phyloP scores from a whole-genome alignment of 129 eudicot genomes.

The Ambrosia artemisiifolia region DNA sequence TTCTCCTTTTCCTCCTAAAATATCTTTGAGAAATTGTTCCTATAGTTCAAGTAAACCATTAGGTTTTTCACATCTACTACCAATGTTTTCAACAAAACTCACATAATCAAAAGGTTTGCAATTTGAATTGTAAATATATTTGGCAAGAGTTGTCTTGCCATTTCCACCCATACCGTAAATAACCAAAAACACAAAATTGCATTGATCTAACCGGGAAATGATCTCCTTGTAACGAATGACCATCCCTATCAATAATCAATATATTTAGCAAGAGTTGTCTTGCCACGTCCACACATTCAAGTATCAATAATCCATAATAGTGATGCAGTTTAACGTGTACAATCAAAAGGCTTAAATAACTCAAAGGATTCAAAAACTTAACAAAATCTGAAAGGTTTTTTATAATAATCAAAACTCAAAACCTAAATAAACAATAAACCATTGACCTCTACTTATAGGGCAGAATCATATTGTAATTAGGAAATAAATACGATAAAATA shows the following conservation, averaged over 20 bases:
- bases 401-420: too few relatives aligned
- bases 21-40: background rate
- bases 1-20: background rate
- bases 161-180: conserved; percentile 28
- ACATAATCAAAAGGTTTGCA: background rate
- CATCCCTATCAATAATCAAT: conserved; percentile 1
- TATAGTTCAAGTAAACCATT: background rate
- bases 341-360: too few relatives aligned
- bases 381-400: too few relatives aligned
- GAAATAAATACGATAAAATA: too few relatives aligned
- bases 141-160: conserved; percentile 17
- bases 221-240: conserved; percentile 13
- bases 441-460: too few relatives aligned
- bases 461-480: too few relatives aligned
- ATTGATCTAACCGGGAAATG: background rate
- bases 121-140: background rate
- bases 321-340: too few relatives aligned
- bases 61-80: background rate
- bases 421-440: too few relatives aligned
- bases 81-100: background rate
- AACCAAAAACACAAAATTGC: background rate
- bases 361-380: too few relatives aligned
- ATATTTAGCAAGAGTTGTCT: too few relatives aligned
- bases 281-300: too few relatives aligned
- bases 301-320: too few relatives aligned